phyloP scores from a whole-genome alignment of 1,284 basidiomycete genomes.

The Amylostereum chailletii region DNA sequence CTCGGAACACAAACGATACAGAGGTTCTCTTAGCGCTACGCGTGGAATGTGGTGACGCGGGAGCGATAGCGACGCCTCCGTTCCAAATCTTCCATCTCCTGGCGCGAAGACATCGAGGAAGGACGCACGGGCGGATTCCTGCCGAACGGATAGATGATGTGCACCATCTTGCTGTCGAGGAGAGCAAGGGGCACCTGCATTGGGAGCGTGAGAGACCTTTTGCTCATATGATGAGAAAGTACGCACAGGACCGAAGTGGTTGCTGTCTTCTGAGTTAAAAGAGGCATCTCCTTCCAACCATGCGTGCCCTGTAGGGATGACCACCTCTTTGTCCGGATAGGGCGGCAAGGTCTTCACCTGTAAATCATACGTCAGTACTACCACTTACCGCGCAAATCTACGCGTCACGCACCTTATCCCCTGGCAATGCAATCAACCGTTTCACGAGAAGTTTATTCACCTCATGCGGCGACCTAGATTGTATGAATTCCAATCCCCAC shows the following conservation, averaged over 20 bases:
- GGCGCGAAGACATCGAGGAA: too few relatives aligned
- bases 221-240: background rate
- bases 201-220: background rate
- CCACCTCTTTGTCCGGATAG: constrained; percentile 47
- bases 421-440: constrained; percentile 56
- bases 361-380: background rate
- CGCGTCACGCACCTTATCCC: constrained; percentile 35
- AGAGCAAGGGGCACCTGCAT: constrained; percentile 51
- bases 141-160: constrained; percentile 37
- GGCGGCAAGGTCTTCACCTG: constrained; percentile 62
- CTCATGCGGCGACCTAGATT: constrained; percentile 50
- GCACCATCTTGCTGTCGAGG: constrained; percentile 51
- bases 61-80: too few relatives aligned
- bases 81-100: too few relatives aligned
- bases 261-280: constrained; percentile 65
- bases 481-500: background rate
- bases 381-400: background rate
- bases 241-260: constrained; percentile 61
- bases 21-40: too few relatives aligned
- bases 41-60: too few relatives aligned
- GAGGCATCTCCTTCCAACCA: constrained; percentile 74
- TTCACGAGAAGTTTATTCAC: constrained; percentile 50
- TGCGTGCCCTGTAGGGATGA: constrained; percentile 51
- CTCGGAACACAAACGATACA: too few relatives aligned
- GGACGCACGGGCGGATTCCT: background rate